Conservation (phyloP, 2,329 filamentous ascomycete genomes). For the Amauroascus verrucosus region DNA sequence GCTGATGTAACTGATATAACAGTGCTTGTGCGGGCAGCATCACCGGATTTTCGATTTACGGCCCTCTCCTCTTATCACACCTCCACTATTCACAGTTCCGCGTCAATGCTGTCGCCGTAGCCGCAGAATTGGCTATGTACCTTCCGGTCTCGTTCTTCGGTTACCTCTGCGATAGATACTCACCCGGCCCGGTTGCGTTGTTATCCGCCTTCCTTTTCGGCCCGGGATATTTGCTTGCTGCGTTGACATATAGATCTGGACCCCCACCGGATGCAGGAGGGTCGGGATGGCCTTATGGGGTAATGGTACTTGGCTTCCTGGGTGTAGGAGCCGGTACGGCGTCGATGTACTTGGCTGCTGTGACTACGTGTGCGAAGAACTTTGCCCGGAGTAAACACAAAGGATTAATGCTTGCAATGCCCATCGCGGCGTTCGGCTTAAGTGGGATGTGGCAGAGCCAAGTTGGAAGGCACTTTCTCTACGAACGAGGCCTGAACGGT, state of each 20-base stretch:
- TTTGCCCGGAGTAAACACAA: constrained; percentile 82
- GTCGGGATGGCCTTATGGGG: constrained; percentile 56
- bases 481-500: constrained; percentile 56
- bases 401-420: constrained; percentile 76
- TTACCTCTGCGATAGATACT: constrained; percentile 81
- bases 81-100: constrained; percentile 83
- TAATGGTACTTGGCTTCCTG: constrained; percentile 80
- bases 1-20: constrained; percentile 7
- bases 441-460: constrained; percentile 96
- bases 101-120: constrained; percentile 82
- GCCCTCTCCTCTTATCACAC: constrained; percentile 74
- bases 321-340: constrained; percentile 74
- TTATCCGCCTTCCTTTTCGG: constrained; percentile 66
- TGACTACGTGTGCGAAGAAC: constrained; percentile 97
- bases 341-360: constrained; percentile 76
- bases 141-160: constrained; percentile 83
- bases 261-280: constrained; percentile 43
- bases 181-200: constrained; percentile 65
- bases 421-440: constrained; percentile 84
- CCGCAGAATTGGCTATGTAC: constrained; percentile 80
- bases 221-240: constrained; percentile 71
- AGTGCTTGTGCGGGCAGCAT: constrained; percentile 80
- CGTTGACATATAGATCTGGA: constrained; percentile 59
- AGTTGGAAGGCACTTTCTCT: constrained; percentile 66
- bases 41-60: constrained; percentile 88